Evolutionary conservation across 1,284 basidiomycete genomes (phyloP).

Genomic region (Ganoderma multipileum): DNA sequence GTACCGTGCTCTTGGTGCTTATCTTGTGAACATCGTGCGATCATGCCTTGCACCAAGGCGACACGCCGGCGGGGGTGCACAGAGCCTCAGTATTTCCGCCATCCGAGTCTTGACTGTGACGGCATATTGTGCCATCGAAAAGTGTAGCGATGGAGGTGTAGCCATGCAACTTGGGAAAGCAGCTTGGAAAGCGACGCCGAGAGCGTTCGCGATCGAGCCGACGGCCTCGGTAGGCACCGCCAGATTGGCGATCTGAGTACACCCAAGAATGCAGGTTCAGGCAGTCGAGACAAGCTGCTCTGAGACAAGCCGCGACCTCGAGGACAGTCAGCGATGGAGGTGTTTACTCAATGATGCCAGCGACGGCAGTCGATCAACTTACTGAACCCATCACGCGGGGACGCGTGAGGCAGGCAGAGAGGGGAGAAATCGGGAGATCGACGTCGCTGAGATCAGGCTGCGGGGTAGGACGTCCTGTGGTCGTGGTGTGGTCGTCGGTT

Average conservation of each 20-base stretch:
- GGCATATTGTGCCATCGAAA: neutral
- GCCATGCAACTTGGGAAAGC: neutral
- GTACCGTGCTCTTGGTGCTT: conserved; percentile 22
- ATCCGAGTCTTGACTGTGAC: neutral
- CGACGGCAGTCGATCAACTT: conserved; percentile 23
- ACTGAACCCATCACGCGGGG: conserved; percentile 18
- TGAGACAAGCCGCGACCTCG: neutral
- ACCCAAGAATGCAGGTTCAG: neutral
- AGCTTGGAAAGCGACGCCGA: neutral
- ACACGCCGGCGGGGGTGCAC: conserved; percentile 1
- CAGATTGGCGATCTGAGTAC: neutral
- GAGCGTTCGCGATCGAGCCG: neutral
- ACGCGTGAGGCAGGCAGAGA: conserved; percentile 5
- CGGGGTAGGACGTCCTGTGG: conserved; percentile 14
- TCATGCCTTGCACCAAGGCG: neutral
- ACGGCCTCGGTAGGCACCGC: neutral
- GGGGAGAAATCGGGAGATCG: conserved; percentile 13
- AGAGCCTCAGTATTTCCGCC: neutral
- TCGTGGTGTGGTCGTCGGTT: neutral
- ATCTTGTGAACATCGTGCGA: conserved; percentile 24
- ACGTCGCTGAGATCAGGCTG: neutral
- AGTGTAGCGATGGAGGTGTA: neutral
- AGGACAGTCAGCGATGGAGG: neutral
- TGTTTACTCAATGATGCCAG: neutral
- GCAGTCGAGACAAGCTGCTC: neutral